phyloP scores from a whole-genome alignment of 2,329 filamentous ascomycete species.

The Neoarthrinium moseri region DNA sequence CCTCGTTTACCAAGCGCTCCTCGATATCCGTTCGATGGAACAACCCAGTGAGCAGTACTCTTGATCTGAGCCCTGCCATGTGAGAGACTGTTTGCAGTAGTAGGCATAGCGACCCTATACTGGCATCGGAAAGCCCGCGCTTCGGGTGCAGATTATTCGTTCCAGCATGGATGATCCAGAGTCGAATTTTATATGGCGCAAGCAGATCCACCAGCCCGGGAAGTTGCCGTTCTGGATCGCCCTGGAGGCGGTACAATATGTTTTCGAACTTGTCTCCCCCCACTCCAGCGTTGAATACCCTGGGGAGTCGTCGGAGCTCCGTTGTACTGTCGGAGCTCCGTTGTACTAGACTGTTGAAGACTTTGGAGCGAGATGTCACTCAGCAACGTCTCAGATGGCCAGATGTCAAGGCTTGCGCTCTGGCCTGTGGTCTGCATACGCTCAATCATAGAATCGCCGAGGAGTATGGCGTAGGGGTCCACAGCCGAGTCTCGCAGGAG shows the following conservation, averaged over 20 bases:
- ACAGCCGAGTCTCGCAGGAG: neutral
- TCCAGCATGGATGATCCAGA: slow-evolving; percentile 20
- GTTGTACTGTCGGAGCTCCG: no score
- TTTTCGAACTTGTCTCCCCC: slow-evolving; percentile 23
- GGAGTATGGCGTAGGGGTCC: slow-evolving; percentile 8
- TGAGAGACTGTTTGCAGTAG: slow-evolving; percentile 1
- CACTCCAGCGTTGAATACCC: slow-evolving; percentile 20
- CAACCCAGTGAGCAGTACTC: slow-evolving; percentile 17
- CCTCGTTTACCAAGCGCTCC: slow-evolving; percentile 12
- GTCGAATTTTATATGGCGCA: slow-evolving; percentile 3
- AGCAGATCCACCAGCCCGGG: neutral
- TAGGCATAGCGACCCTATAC: neutral
- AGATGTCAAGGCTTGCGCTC: slow-evolving; percentile 11
- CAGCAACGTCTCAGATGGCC: slow-evolving; percentile 12
- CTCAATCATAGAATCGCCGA: slow-evolving; percentile 23
- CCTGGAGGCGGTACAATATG: slow-evolving; percentile 17
- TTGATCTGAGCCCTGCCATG: slow-evolving; percentile 7
- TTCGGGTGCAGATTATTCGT: slow-evolving; percentile 19
- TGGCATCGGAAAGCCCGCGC: slow-evolving; percentile 11
- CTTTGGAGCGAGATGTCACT: neutral
- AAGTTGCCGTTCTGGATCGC: slow-evolving; percentile 8
- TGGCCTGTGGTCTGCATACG: slow-evolving; percentile 18
- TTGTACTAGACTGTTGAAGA: neutral
- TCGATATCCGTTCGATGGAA: slow-evolving; percentile 18
- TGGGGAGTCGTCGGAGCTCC: neutral